Evolutionary conservation across 1,139 yeast species (phyloP).

Genomic region (Pneumocystis murina): DNA sequence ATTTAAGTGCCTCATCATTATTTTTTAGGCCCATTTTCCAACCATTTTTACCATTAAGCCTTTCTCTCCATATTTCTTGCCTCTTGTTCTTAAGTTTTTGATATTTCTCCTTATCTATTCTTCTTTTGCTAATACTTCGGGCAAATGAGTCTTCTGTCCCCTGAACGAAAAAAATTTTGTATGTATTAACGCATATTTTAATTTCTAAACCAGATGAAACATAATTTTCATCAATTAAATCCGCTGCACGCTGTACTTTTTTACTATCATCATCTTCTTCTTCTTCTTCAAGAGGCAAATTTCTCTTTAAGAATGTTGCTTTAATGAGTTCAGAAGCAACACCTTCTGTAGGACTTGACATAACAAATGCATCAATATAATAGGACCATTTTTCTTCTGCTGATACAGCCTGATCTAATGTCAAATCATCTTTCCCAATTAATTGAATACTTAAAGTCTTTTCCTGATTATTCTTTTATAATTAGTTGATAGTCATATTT

Average conservation of each 20-base stretch:
- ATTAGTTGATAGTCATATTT: not conserved
- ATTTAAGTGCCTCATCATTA: not conserved
- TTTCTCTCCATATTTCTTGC: slow-evolving; percentile 3
- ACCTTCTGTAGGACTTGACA: slow-evolving; percentile 96
- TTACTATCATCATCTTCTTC: slow-evolving; percentile 22
- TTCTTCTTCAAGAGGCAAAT: slow-evolving; percentile 39
- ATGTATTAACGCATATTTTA: slow-evolving; percentile 64
- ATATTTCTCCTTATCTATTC: slow-evolving; percentile 1
- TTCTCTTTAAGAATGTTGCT: slow-evolving; percentile 51
- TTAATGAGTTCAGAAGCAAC: slow-evolving; percentile 65
- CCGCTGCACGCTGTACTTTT: not conserved
- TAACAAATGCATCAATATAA: slow-evolving; percentile 77
- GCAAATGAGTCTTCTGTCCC: slow-evolving; percentile 74
- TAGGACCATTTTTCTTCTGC: slow-evolving; percentile 81
- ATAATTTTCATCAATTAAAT: slow-evolving; percentile 5
- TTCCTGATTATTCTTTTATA: slow-evolving; percentile 28
- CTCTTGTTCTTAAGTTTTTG: not conserved
- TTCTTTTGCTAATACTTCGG: slow-evolving; percentile 10
- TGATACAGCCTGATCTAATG: slow-evolving; percentile 60
- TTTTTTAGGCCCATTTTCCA: slow-evolving; percentile 2
- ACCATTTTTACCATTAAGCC: slow-evolving; percentile 5
- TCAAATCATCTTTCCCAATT: slow-evolving; percentile 74
- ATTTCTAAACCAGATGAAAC: slow-evolving; percentile 53
- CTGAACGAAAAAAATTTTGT: slow-evolving; percentile 65
- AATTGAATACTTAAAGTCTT: slow-evolving; percentile 59